Evolutionary conservation across 495 filamentous ascomycete species (phyloP), one percentile per base, ranked within the genome.

Genomic region (Penicillium goetzii): DNA sequence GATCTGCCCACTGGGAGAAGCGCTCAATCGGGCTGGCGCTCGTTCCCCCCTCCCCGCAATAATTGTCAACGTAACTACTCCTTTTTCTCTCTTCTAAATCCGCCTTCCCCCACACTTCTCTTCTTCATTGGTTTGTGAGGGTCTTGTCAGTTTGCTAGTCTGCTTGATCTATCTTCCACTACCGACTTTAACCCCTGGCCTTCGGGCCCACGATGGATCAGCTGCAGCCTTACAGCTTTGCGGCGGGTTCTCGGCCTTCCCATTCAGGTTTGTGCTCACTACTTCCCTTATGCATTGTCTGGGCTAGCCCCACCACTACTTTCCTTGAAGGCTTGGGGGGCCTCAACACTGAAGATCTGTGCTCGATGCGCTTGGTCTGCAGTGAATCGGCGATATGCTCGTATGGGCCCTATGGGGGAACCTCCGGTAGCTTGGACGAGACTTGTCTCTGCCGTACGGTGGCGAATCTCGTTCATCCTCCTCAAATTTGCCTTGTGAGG

Each of bases 171-270:
- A 34, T 54, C 51, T 50, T 33, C 32, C 23, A 30, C 53, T 40
- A 26, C 51, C 19, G 21, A 50, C 38, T 51, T 17, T 26, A 49
- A 53, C 33, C 59, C 59, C 56, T 67, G 63, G 66, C 60, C 65
- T 62, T 65, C 64, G 71, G 66, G 65, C 68, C 70, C 63, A 70
- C 34, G 63, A 72, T 74, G 71, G 71, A 74, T 59, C 62, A 71
- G 58, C 66, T 67, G 59, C 70, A 69, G 59, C 56, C 67, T n/a
- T 72, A 66, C 49, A 65, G 61, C 40, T 65, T 63, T 28, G 51
- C 63, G 34, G 58, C 50, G 47, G 61, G 61, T 61, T 59, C 62
- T 71, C 61, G 54, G 43, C 41, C 61, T 68, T 64, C 70, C 56
- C 54, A 60, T 71, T 65, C 70, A 74, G 73, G 73, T 72, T 67